Base-by-base conservation (phyloP, 441 rosid species). In the Eruca vesicaria region DNA sequence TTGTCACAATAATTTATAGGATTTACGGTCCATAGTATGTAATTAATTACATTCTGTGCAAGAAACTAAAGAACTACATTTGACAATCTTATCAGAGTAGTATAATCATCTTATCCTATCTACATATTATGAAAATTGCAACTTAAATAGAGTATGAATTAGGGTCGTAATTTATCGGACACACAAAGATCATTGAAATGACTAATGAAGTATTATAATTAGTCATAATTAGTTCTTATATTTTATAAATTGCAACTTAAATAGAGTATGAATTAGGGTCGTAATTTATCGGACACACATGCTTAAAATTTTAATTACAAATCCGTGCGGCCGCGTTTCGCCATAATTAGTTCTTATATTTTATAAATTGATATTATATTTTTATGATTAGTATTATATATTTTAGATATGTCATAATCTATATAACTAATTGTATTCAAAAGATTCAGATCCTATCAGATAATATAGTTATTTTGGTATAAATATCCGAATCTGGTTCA, bases 181-280 rank as follows among this genome's bases (percentile, higher is more conserved):
- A 68, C 6, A 36, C 10, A 59, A 21, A 67, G 20, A 43, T 56
- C 71, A 74, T 5, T 33, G 65, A 55, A 63, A 45, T 45, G 29
- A 26, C 11, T 9, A 55, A 9, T 26, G 71, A 58, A n/a, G n/a
- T n/a, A n/a, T n/a, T n/a, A n/a, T n/a, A n/a, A n/a, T n/a, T n/a
- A n/a, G n/a, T n/a, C n/a, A n/a, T n/a, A n/a, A n/a, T n/a, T n/a
- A n/a, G n/a, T n/a, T n/a, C n/a, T n/a, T n/a, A n/a, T n/a, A n/a
- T n/a, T n/a, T n/a, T n/a, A n/a, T n/a, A 41, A 63, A 45, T 23
- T 48, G 33, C 15, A 67, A 67, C 6, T 67, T 50, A 50, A 33
- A n/a, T 32, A n/a, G n/a, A n/a, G n/a, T n/a, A 38, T 45, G 66
- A 41, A 57, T 53, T 28, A 26, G 15, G 9, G 15, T 59, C 19